phyloP scores from a whole-genome alignment of 768 basidiomycete genomes.

The Zangia roseola region DNA sequence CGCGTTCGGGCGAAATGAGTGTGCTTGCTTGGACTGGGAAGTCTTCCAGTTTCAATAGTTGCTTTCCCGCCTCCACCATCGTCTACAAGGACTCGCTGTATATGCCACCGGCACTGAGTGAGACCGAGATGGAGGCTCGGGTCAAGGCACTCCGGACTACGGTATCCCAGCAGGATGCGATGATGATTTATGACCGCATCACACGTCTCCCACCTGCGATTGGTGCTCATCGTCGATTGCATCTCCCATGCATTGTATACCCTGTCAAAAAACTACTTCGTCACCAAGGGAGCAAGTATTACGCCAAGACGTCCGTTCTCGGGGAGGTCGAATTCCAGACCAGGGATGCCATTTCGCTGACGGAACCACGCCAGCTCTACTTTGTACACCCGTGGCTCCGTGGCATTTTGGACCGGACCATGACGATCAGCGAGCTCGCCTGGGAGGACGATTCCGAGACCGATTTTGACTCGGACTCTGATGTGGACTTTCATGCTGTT shows the following conservation, averaged over 20 bases:
- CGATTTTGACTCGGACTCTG: conserved; percentile 4
- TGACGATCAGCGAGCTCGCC: neutral
- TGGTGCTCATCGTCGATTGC: conserved; percentile 8
- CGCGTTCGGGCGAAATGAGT: conserved; percentile 1
- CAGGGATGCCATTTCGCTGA: neutral
- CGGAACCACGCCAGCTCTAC: conserved; percentile 3
- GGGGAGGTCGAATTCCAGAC: conserved; percentile 10
- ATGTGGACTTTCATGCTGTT: conserved; percentile 3
- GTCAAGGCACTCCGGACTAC: neutral
- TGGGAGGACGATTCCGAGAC: conserved; percentile 11
- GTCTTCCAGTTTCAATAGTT: conserved; percentile 8
- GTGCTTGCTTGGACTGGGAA: conserved; percentile 7
- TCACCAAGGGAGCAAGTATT: neutral
- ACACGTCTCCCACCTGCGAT: conserved; percentile 4
- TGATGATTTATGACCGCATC: conserved; percentile 3
- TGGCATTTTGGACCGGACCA: neutral
- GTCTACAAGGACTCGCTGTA: conserved; percentile 1
- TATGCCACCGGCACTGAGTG: neutral
- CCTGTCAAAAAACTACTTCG: conserved; percentile 6
- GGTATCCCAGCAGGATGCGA: neutral
- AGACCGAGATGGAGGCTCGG: neutral
- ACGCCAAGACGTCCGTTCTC: conserved; percentile 4
- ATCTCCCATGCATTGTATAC: conserved; percentile 10
- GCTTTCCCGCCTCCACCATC: conserved; percentile 1
- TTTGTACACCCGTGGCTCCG: conserved; percentile 14